Evolutionary conservation across 176 grass and related monocot genomes (phyloP).

Genomic region (Saccharum spontaneum): DNA sequence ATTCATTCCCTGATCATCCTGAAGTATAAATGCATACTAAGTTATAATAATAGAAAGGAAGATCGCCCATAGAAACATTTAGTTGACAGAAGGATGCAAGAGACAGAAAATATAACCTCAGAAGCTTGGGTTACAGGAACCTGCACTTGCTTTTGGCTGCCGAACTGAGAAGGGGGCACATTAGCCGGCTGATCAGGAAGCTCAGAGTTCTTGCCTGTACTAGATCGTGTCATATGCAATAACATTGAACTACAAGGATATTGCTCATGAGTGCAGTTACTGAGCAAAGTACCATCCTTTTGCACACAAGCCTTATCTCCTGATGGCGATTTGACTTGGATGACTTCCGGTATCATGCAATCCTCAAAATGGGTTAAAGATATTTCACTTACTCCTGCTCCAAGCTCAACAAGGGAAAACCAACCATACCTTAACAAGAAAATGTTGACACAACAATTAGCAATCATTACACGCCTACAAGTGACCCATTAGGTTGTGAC

Average conservation of each 20-base stretch:
- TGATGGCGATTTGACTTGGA: constrained; percentile 40
- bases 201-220: constrained; percentile 20
- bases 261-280: constrained; percentile 37
- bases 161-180: constrained; percentile 23
- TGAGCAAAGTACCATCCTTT: constrained; percentile 33
- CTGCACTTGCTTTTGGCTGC: constrained; percentile 43
- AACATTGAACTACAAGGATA: constrained; percentile 19
- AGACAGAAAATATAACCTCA: constrained; percentile 45
- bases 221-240: constrained; percentile 27
- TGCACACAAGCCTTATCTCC: constrained; percentile 29
- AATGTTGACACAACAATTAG: constrained; percentile 27
- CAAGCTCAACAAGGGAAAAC: constrained; percentile 69
- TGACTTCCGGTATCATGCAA: constrained; percentile 50
- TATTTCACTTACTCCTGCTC: constrained; percentile 48
- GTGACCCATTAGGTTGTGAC: neutral
- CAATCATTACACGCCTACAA: neutral
- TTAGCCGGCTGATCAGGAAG: constrained; percentile 19
- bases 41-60: constrained; percentile 13
- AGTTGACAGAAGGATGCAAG: neutral
- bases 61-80: constrained; percentile 27
- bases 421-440: constrained; percentile 81
- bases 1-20: constrained; percentile 44
- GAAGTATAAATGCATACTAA: constrained; percentile 26
- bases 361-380: constrained; percentile 56
- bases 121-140: constrained; percentile 44